phyloP scores from a whole-genome alignment of 1,284 basidiomycete genomes.

The Salmacisia buchloeana region DNA sequence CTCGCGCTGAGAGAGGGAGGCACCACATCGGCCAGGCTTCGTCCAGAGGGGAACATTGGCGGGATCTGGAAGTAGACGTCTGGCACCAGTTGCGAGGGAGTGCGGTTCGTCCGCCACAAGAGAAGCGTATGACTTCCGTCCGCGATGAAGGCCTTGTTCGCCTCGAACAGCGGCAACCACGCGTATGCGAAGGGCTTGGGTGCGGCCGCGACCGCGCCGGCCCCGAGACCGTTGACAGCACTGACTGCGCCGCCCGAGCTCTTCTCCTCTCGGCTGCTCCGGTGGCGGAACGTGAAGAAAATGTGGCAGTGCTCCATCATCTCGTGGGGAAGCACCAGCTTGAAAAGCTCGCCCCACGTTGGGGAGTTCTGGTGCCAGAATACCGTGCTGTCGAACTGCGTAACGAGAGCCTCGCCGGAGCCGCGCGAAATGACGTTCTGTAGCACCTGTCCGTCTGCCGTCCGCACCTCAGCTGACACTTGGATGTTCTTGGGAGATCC shows the following conservation, averaged over 20 bases:
- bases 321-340: slow-evolving; percentile 68
- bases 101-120: slow-evolving; percentile 38
- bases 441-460: slow-evolving; percentile 66
- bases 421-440: slow-evolving; percentile 75
- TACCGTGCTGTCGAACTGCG: slow-evolving; percentile 81
- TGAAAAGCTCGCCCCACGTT: slow-evolving; percentile 88
- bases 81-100: slow-evolving; percentile 58
- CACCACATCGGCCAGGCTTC: slow-evolving; percentile 52
- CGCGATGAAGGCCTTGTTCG: slow-evolving; percentile 72
- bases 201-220: neutral
- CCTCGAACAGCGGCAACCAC: slow-evolving; percentile 79
- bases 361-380: slow-evolving; percentile 55
- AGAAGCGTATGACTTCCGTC: slow-evolving; percentile 79
- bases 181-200: slow-evolving; percentile 76
- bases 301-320: slow-evolving; percentile 76
- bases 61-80: slow-evolving; percentile 57
- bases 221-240: neutral
- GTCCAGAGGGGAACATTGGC: slow-evolving; percentile 61
- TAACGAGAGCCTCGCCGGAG: slow-evolving; percentile 72
- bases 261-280: slow-evolving; percentile 56
- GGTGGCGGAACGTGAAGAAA: slow-evolving; percentile 87
- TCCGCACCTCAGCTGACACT: slow-evolving; percentile 81
- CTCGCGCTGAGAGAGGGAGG: slow-evolving; percentile 31
- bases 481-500: slow-evolving; percentile 63
- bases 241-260: neutral